Conservation (phyloP, 768 basidiomycete genomes). For the Leccinum fibrillosum region DNA sequence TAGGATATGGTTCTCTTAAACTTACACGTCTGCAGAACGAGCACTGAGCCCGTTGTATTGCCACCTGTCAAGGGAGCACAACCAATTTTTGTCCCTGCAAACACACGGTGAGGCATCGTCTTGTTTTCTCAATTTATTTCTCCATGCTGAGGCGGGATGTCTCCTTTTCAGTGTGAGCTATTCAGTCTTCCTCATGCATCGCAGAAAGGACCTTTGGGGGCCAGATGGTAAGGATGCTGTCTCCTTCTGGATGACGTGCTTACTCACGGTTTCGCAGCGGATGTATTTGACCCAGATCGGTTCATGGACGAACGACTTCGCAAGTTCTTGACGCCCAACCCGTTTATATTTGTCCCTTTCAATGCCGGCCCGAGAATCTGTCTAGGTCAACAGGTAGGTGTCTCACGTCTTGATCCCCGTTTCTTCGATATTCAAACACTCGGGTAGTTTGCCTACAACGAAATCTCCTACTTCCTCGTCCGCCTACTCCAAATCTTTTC, state of each 20-base stretch:
- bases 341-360: constrained; percentile 46
- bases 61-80: constrained; percentile 23
- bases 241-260: neutral
- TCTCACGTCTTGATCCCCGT: neutral
- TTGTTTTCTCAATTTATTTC: neutral
- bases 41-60: constrained; percentile 18
- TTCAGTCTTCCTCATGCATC: constrained; percentile 55
- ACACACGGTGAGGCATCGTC: constrained; percentile 22
- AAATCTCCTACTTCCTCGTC: constrained; percentile 60
- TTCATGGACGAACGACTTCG: constrained; percentile 59
- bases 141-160: neutral
- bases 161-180: constrained; percentile 37
- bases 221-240: constrained; percentile 47
- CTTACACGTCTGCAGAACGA: constrained; percentile 17
- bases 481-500: constrained; percentile 56
- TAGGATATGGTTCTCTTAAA: neutral
- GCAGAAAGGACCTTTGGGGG: constrained; percentile 62
- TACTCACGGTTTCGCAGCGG: constrained; percentile 33
- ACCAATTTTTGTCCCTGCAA: constrained; percentile 33
- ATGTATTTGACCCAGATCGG: constrained; percentile 61
- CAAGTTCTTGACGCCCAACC: constrained; percentile 53
- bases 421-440: constrained; percentile 1
- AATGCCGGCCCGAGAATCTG: constrained; percentile 40
- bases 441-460: constrained; percentile 60
- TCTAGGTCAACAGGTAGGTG: constrained; percentile 34